A percentile compares a stretch with the other conserved stretches of the same genome.
These are phyloP conservation scores for Globisporangium perplexum DNA, from an alignment of 352 stramenopile genomes.

Conservation along the genomic window DNA sequence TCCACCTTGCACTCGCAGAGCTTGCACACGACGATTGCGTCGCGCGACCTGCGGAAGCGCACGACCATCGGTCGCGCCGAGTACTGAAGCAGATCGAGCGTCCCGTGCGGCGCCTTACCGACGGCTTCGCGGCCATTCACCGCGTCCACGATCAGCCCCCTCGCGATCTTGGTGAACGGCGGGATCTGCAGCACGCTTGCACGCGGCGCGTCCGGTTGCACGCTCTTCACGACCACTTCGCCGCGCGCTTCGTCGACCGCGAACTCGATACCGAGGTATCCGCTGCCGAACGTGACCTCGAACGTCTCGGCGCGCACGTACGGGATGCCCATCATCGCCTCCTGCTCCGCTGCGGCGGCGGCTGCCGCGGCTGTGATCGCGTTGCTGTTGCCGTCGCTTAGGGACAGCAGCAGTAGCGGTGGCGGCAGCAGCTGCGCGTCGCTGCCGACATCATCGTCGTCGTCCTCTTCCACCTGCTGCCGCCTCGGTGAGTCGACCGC, in stretches of 20 bases:
- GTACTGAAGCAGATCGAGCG: constrained; percentile 63
- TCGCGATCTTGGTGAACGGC: constrained; percentile 27
- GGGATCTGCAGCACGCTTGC: constrained; percentile 38
- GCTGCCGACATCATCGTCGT: not conserved
- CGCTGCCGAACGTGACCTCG: constrained; percentile 66
- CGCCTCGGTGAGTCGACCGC: not conserved
- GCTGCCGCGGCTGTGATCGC: not conserved
- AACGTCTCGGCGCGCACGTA: constrained; percentile 34
- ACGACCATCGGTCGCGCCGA: constrained; percentile 54
- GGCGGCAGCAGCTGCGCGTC: not conserved
- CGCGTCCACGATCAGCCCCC: constrained; percentile 56
- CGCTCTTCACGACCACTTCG: constrained; percentile 65
- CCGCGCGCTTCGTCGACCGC: constrained; percentile 37
- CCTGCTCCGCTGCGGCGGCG: no score
- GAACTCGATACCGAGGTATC: constrained; percentile 73
- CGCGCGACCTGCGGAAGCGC: constrained; percentile 42
- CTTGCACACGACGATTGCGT: constrained; percentile 63
- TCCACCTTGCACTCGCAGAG: constrained; percentile 78
- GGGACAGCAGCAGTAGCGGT: not conserved
- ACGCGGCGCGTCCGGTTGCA: constrained; percentile 27
- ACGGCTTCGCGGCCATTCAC: constrained; percentile 45
- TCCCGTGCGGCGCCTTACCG: constrained; percentile 30
- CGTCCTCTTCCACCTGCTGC: constrained; percentile 4
- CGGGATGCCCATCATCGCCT: not conserved
- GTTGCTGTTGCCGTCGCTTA: constrained; percentile 13